Evolutionary conservation across 768 basidiomycete species (phyloP).

Genomic region (Serendipita sp.): DNA sequence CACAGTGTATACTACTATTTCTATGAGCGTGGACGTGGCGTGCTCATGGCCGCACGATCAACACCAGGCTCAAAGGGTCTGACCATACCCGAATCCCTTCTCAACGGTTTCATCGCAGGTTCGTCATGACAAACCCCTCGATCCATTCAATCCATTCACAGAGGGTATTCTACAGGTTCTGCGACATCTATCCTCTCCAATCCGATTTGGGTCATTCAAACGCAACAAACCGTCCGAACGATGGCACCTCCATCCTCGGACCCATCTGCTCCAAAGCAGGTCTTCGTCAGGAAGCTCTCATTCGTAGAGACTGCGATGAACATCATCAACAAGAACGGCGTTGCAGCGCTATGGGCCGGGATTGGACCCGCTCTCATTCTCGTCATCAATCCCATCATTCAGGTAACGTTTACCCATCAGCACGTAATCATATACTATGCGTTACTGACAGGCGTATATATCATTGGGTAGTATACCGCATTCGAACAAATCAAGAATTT

Average conservation of each 20-base stretch:
- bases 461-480: constrained; percentile 57
- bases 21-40: constrained; percentile 55
- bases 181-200: constrained; percentile 82
- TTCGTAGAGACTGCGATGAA: constrained; percentile 49
- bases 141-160: constrained; percentile 1
- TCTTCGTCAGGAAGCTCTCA: constrained; percentile 35
- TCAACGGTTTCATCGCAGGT: constrained; percentile 82
- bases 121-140: constrained; percentile 11
- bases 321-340: constrained; percentile 60
- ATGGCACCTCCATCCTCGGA: constrained; percentile 22
- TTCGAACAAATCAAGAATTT: constrained; percentile 93
- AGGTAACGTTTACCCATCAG: constrained; percentile 19
- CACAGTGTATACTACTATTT: constrained; percentile 84
- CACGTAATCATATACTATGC: background rate
- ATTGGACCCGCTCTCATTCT: constrained; percentile 86
- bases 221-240: constrained; percentile 63
- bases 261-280: constrained; percentile 18
- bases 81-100: constrained; percentile 74
- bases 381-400: constrained; percentile 89
- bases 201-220: constrained; percentile 95
- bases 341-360: constrained; percentile 80
- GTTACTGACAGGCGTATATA: background rate
- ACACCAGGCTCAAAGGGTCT: constrained; percentile 45
- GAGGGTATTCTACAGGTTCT: constrained; percentile 41
- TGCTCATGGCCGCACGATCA: constrained; percentile 36